Evolutionary conservation across 768 basidiomycete genomes (phyloP).

Genomic region (Lepiota brunneoincarnata): DNA sequence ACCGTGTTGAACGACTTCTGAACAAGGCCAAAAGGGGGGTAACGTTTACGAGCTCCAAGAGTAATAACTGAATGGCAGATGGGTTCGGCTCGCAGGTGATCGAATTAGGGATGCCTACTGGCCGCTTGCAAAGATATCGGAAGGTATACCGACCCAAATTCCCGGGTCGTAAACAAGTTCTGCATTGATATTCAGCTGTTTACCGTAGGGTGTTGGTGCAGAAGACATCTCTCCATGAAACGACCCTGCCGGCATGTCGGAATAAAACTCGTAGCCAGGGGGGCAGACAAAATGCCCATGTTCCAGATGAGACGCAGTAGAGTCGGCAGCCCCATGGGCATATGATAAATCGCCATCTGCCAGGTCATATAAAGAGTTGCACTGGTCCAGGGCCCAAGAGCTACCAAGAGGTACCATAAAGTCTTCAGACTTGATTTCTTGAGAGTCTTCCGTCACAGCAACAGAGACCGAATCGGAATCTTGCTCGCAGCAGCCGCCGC

Average conservation of each 20-base stretch:
- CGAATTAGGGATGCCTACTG: too few species aligned
- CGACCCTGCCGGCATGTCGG: not conserved
- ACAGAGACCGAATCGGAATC: conserved; percentile 3
- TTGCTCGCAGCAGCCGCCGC: conserved; percentile 9
- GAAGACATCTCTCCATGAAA: not conserved
- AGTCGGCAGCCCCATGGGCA: not conserved
- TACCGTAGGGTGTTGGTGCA: not conserved
- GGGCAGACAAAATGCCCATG: not conserved
- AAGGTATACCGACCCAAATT: not conserved
- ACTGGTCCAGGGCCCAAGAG: conserved; percentile 13
- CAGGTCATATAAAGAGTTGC: conserved; percentile 7
- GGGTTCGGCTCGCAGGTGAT: too few species aligned
- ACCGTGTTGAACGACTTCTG: too few species aligned
- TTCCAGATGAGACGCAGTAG: not conserved
- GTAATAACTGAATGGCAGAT: too few species aligned
- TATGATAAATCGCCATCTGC: not conserved
- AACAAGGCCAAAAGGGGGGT: too few species aligned
- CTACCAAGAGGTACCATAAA: not conserved
- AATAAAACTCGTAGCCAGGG: not conserved
- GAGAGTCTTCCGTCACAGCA: not conserved
- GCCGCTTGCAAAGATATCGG: not conserved
- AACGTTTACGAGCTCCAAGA: too few species aligned
- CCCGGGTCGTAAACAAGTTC: not conserved
- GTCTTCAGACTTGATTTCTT: not conserved
- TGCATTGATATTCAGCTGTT: too few species aligned